Evolutionary conservation across 2,329 filamentous ascomycete genomes (phyloP).

Genomic region (Talaromyces albobiverticillius): DNA sequence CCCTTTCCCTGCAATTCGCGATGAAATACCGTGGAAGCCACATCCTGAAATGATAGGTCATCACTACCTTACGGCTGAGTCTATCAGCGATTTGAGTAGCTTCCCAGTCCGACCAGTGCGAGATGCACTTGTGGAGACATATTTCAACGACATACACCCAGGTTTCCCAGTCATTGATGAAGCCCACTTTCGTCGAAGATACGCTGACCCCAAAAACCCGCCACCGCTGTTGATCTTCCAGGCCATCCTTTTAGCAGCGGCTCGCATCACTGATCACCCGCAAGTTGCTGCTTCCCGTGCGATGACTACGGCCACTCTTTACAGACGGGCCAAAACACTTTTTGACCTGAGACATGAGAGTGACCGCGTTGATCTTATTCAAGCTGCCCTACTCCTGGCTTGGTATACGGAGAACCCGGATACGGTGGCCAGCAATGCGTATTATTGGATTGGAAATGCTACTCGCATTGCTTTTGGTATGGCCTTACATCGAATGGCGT

Average conservation of each 20-base stretch:
- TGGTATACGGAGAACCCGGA: slow-evolving; percentile 25
- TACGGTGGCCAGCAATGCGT: slow-evolving; percentile 21
- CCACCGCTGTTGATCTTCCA: slow-evolving; percentile 29
- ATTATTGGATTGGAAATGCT: slow-evolving; percentile 27
- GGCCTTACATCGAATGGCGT: slow-evolving; percentile 22
- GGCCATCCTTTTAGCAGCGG: slow-evolving; percentile 25
- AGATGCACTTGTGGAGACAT: slow-evolving; percentile 24
- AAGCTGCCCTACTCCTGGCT: slow-evolving; percentile 27
- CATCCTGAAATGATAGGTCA: background rate
- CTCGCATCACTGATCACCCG: slow-evolving; percentile 24
- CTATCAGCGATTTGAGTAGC: background rate
- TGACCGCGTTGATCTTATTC: slow-evolving; percentile 24
- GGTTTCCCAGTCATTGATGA: slow-evolving; percentile 26
- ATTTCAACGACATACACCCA: slow-evolving; percentile 28
- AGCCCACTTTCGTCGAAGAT: slow-evolving; percentile 17
- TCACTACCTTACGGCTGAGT: background rate
- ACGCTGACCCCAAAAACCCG: slow-evolving; percentile 16
- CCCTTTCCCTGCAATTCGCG: slow-evolving; percentile 6
- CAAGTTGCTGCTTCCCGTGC: slow-evolving; percentile 20
- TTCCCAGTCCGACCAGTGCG: slow-evolving; percentile 15
- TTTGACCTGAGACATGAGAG: slow-evolving; percentile 28
- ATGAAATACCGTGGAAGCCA: slow-evolving; percentile 6
- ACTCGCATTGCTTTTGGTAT: slow-evolving; percentile 27
- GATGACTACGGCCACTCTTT: slow-evolving; percentile 23
- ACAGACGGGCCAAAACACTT: slow-evolving; percentile 23